phyloP scores from a whole-genome alignment of 1,139 yeast genomes.

The Candida smagusa region DNA sequence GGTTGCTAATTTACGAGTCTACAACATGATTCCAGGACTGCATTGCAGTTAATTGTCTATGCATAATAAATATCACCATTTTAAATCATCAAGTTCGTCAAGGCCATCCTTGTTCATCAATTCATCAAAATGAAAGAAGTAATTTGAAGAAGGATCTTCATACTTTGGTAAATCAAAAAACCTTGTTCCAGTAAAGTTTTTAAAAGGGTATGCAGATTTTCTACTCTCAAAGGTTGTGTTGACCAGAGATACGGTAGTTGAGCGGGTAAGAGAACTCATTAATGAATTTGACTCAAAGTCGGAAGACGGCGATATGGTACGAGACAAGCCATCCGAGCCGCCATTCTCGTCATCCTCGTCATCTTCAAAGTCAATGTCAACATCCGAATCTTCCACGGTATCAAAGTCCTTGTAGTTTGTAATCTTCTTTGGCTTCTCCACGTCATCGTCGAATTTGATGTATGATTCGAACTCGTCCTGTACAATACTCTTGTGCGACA shows the following conservation, averaged over 20 bases:
- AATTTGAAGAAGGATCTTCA: conserved; percentile 10
- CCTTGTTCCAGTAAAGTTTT: conserved; percentile 7
- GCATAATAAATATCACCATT: conserved; percentile 1
- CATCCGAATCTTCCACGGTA: conserved; percentile 16
- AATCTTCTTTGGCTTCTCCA: conserved; percentile 6
- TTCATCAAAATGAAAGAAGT: conserved; percentile 15
- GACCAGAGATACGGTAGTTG: conserved; percentile 38
- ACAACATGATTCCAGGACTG: too few species aligned
- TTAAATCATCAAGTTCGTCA: not conserved
- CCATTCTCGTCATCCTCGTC: conserved; percentile 25
- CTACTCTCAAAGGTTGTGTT: conserved; percentile 12
- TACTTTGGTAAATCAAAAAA: conserved; percentile 16
- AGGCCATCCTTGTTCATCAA: conserved; percentile 9
- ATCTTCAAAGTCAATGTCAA: conserved; percentile 22
- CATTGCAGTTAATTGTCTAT: conserved; percentile 1
- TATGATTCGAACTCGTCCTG: conserved; percentile 5
- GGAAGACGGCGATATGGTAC: conserved; percentile 39
- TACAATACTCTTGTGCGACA: conserved; percentile 16
- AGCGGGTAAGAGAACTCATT: conserved; percentile 41
- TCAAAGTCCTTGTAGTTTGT: conserved; percentile 15
- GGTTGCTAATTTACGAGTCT: too few species aligned
- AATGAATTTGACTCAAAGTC: conserved; percentile 34
- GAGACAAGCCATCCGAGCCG: conserved; percentile 27
- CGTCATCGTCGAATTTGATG: conserved; percentile 6
- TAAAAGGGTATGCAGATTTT: conserved; percentile 14